Conservation (phyloP, 176 grass and related monocot genomes). For the Oryza officinalis region DNA sequence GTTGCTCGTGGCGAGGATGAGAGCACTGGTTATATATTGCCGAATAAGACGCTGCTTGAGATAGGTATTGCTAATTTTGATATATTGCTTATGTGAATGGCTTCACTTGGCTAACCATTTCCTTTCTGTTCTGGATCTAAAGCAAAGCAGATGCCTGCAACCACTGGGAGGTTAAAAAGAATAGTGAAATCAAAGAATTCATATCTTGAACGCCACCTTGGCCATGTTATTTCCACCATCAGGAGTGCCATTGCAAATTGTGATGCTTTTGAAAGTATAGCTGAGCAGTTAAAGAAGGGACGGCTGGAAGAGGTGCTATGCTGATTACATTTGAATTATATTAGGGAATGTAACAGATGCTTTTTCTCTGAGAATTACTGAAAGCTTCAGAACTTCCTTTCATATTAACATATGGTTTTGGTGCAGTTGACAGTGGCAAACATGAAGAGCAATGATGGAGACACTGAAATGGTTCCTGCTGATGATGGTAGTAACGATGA, state of each 20-base stretch:
- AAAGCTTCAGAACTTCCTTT: conserved; percentile 6
- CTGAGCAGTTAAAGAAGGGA: conserved; percentile 60
- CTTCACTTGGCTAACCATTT: conserved; percentile 35
- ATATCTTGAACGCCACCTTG: conserved; percentile 64
- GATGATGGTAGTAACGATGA: conserved; percentile 40
- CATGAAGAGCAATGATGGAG: conserved; percentile 13
- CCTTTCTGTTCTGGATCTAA: conserved; percentile 35
- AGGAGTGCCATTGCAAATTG: conserved; percentile 66
- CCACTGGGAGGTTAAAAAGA: conserved; percentile 62
- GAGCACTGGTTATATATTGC: conserved; percentile 96
- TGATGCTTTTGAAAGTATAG: conserved; percentile 67
- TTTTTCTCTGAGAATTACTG: conserved; percentile 25
- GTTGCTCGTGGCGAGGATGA: conserved; percentile 82
- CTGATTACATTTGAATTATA: conserved; percentile 16
- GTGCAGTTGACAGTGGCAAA: conserved; percentile 39
- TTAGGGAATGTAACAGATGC: background rate
- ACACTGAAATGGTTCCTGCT: conserved; percentile 49
- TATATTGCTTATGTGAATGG: conserved; percentile 5
- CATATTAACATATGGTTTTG: conserved; percentile 28
- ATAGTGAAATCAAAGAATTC: conserved; percentile 66
- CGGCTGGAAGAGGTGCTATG: conserved; percentile 58
- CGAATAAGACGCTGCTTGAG: conserved; percentile 83
- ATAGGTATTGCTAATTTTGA: conserved; percentile 60
- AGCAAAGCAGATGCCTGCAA: conserved; percentile 84
- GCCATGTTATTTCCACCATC: conserved; percentile 56